Evolutionary conservation across 306 rosid genomes (phyloP).

Genomic region (Ziziphus jujuba): DNA sequence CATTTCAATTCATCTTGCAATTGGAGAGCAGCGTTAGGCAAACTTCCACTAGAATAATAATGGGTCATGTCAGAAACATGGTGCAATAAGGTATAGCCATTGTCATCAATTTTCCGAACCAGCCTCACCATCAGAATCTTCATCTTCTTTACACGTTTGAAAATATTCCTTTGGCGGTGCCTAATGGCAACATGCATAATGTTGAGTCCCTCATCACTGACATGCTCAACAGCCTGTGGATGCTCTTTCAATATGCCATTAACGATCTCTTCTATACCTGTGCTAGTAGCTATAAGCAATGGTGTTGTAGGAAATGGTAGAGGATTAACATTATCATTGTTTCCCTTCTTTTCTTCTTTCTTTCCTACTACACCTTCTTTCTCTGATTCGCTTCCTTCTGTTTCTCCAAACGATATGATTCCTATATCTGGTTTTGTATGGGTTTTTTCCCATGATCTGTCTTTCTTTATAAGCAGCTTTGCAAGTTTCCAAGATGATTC

Average conservation of each 20-base stretch:
- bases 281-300: constrained; percentile 45
- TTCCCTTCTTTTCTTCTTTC: not conserved
- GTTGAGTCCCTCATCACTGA: constrained; percentile 2
- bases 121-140: too few relatives aligned
- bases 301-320: constrained; percentile 16
- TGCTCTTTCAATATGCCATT: constrained; percentile 16
- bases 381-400: not conserved
- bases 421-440: not conserved
- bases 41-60: not conserved
- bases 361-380: too few relatives aligned
- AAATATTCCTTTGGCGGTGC: constrained; percentile 31
- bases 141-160: not conserved
- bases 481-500: constrained; percentile 16
- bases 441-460: not conserved
- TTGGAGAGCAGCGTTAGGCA: not conserved
- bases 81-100: constrained; percentile 21
- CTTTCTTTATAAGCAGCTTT: not conserved
- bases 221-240: constrained; percentile 24
- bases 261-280: constrained; percentile 45
- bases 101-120: not conserved
- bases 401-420: not conserved
- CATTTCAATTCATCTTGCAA: constrained; percentile 4
- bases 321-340: not conserved
- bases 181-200: constrained; percentile 28
- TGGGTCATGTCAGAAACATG: constrained; percentile 1